Evolutionary conservation across 257 asterid genomes (phyloP).

Genomic region (Forsythia suspensa): DNA sequence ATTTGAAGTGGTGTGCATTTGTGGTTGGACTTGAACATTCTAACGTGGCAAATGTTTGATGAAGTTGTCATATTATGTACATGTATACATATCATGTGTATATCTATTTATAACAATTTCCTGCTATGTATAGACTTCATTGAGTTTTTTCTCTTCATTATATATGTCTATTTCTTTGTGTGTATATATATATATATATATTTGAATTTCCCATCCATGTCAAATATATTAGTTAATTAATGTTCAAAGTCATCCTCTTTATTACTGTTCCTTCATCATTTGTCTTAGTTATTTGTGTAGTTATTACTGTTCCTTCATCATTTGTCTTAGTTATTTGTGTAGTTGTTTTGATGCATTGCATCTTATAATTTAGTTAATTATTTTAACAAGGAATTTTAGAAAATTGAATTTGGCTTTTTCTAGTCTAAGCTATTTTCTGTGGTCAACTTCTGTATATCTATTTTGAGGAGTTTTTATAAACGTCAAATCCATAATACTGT

Average conservation of each 20-base stretch:
- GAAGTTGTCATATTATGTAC: not conserved
- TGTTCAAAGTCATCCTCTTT: not conserved
- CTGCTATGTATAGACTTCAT: not conserved
- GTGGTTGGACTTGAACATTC: not conserved
- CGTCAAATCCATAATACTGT: not conserved
- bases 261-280: conserved; percentile 8
- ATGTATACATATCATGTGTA: not conserved
- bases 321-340: not conserved
- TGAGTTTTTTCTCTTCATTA: not conserved
- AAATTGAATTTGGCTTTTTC: not conserved
- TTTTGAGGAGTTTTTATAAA: not conserved
- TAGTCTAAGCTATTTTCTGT: not conserved
- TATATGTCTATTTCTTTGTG: not conserved
- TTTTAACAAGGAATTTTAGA: not conserved
- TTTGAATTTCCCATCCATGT: not conserved
- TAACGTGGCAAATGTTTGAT: not conserved
- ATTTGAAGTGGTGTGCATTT: not conserved
- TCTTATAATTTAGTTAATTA: not conserved
- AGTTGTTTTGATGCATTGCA: not conserved
- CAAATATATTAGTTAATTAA: conserved; percentile 9
- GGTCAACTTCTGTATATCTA: not conserved
- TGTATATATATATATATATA: not conserved
- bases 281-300: not conserved
- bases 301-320: conserved; percentile 9
- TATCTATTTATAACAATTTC: not conserved